Evolutionary conservation across 2,329 filamentous ascomycete genomes (phyloP), one percentile per base, ranked within the genome.

Genomic region (Penicillium sp.): DNA sequence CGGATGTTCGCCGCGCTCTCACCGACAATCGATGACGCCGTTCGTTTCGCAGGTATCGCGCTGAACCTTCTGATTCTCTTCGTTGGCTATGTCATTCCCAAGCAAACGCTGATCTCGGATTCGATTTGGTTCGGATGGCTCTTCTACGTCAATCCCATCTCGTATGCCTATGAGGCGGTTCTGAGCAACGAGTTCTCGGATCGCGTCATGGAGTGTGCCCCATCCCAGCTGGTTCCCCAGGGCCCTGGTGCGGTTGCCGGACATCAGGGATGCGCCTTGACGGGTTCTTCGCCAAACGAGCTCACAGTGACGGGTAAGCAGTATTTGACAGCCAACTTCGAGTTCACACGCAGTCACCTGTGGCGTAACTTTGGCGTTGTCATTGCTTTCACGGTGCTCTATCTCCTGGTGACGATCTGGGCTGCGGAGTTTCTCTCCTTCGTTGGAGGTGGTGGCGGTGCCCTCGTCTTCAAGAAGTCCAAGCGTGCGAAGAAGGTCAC

Each of bases 311-410:
- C 77, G 28, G 86, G 86, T 29, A 67, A 76, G 2, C 72, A 73
- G 19, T 89, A 88, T 62, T 67, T 88, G 2, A 61, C 74, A 9
- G 76, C 77, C 0, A 79, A 79, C 7, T 88, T 83, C 69, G 75
- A 80, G 40, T 87, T 87, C 63, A 79, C 79, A 0, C 75, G 84
- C 16, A 74, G 72, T 23, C 79, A 88, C 63, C 71, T 88, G 0
- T 88, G 86, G 79, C 85, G 90, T 3, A 92, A 93, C 68, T 91
- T 90, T 65, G 90, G 88, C 28, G 86, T 92, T 3, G 74, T 94
- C 1, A 85, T 92, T 61, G 90, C 87, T 0, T 94, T 91, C 61
- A 83, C 85, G 1, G 78, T 90, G 1, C 80, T 91, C 5, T 95
- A 93, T 66, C 83, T 95, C 11, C 61, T 87, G 10, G 73, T 93